Evolutionary conservation across 257 asterid genomes (phyloP).

Genomic region (Gardenia jasminoides): DNA sequence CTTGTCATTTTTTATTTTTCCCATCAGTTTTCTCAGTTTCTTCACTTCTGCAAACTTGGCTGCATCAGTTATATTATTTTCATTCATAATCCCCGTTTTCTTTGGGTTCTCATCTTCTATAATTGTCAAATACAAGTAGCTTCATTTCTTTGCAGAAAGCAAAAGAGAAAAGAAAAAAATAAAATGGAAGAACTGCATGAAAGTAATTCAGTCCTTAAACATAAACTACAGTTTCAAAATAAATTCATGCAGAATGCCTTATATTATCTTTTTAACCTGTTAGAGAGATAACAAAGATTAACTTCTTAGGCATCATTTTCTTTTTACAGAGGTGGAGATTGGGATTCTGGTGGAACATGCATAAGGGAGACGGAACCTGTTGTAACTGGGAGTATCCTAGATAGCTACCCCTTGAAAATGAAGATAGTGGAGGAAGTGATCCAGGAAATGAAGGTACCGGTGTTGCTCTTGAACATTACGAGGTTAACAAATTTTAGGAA

Average conservation of each 20-base stretch:
- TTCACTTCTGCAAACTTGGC: background rate
- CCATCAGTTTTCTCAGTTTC: background rate
- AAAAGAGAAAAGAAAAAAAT: background rate
- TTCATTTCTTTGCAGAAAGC: background rate
- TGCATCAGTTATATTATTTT: too few relatives aligned
- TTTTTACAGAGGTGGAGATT: slow-evolving; percentile 85
- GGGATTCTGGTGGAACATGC: slow-evolving; percentile 99
- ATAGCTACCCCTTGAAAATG: slow-evolving; percentile 83
- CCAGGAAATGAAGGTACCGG: slow-evolving; percentile 53
- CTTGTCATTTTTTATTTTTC: background rate
- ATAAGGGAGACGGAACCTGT: slow-evolving; percentile 80
- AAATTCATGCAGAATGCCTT: background rate
- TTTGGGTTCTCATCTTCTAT: background rate
- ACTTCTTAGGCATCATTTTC: background rate
- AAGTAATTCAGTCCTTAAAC: background rate
- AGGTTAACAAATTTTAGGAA: slow-evolving; percentile 79
- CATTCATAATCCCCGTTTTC: background rate
- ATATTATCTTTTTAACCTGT: background rate
- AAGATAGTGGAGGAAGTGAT: slow-evolving; percentile 65
- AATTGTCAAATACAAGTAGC: background rate
- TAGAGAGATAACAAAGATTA: background rate
- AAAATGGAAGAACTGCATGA: background rate
- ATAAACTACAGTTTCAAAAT: background rate
- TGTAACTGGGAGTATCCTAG: slow-evolving; percentile 55
- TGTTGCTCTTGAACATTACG: slow-evolving; percentile 66